A percentile compares a stretch with the other conserved stretches of the same genome.
These are phyloP conservation scores for Trichomonas vaginalis DNA, from an alignment of 208 protist genomes.

Conservation along the genomic window DNA sequence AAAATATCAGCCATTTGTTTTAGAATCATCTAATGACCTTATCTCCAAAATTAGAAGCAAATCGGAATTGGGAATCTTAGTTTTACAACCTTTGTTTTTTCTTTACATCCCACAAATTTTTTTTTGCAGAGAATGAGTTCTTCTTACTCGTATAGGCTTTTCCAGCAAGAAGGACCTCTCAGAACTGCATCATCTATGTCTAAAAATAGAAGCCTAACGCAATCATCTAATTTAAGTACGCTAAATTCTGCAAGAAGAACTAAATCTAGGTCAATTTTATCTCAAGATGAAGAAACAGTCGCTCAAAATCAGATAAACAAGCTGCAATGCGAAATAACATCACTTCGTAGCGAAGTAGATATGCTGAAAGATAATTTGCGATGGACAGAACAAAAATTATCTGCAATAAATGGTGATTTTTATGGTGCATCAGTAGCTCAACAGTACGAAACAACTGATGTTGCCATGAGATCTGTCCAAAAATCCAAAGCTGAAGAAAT, in stretches of 20 bases:
- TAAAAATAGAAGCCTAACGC: not conserved
- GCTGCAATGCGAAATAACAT: not conserved
- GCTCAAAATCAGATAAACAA: not conserved
- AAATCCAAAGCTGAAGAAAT: not conserved
- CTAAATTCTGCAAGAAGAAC: not conserved
- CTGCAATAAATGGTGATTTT: not conserved
- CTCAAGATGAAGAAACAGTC: not conserved
- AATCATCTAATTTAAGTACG: not conserved
- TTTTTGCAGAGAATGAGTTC: not conserved
- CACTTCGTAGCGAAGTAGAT: not conserved
- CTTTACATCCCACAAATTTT: too few species aligned
- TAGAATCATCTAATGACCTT: too few species aligned
- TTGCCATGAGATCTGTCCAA: not conserved
- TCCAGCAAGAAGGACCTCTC: not conserved
- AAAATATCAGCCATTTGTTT: too few species aligned
- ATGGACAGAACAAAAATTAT: not conserved
- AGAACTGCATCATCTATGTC: not conserved
- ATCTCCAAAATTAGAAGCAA: too few species aligned
- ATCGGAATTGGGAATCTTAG: too few species aligned
- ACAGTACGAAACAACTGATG: not conserved
- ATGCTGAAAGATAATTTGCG: not conserved
- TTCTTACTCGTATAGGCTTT: not conserved
- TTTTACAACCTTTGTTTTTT: too few species aligned
- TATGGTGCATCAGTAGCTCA: not conserved
- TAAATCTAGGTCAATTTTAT: not conserved